A percentile compares a stretch with the other conserved stretches of the same genome.
These are phyloP conservation scores for Kwoniella botswanensis DNA, from an alignment of 768 basidiomycete genomes.

Conservation along the genomic window DNA sequence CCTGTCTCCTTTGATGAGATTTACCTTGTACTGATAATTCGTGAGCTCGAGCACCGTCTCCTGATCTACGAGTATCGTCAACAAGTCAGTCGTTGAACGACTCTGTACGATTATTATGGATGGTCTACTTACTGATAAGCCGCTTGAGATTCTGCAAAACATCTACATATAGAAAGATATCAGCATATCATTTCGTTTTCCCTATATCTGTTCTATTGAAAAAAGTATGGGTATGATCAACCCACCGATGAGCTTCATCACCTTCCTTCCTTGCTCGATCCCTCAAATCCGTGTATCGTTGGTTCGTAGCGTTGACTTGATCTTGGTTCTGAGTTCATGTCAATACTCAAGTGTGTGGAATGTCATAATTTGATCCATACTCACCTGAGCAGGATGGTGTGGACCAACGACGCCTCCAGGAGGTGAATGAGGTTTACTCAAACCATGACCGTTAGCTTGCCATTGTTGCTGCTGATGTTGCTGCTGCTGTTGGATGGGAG, in stretches of 20 bases:
- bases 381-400: conserved; percentile 41
- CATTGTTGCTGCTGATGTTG: conserved; percentile 40
- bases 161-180: conserved; percentile 15
- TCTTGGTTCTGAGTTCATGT: conserved; percentile 53
- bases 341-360: no score
- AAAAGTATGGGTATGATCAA: neutral
- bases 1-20: conserved; percentile 76
- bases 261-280: conserved; percentile 78
- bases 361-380: conserved; percentile 1
- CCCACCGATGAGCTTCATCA: conserved; percentile 61
- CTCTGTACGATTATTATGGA: no score
- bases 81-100: conserved; percentile 5
- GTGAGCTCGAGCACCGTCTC: conserved; percentile 81
- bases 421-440: conserved; percentile 40
- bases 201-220: conserved; percentile 42
- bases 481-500: conserved; percentile 40
- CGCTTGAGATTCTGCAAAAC: conserved; percentile 66
- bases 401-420: conserved; percentile 46
- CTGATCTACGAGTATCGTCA: conserved; percentile 46
- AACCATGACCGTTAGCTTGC: conserved; percentile 22
- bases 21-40: conserved; percentile 80
- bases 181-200: conserved; percentile 17
- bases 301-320: conserved; percentile 69
- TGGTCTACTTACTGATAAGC: conserved; percentile 65
- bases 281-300: conserved; percentile 72